These are phyloP conservation scores for Ajuga chamaepitys DNA, from an alignment of 257 asterid genomes.

Conservation along the genomic window DNA sequence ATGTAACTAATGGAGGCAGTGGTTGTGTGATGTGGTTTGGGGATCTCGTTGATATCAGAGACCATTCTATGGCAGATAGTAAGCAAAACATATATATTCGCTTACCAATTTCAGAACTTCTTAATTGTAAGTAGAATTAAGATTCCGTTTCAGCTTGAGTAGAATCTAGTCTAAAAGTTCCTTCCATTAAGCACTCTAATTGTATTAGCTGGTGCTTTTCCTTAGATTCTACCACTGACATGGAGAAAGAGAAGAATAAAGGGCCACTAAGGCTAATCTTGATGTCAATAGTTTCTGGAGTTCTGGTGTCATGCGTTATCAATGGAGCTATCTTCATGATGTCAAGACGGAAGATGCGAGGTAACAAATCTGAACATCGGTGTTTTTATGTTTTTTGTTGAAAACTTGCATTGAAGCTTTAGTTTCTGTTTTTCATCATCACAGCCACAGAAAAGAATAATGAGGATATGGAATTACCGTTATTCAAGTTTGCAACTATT, in stretches of 20 bases:
- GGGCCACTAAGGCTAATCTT: not conserved
- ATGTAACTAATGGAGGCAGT: not conserved
- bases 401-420: not conserved
- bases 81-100: slow-evolving; percentile 7
- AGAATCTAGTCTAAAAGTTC: not conserved
- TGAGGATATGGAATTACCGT: slow-evolving; percentile 28
- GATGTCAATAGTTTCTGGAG: slow-evolving; percentile 1
- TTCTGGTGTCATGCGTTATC: slow-evolving; percentile 5
- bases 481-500: slow-evolving; percentile 18
- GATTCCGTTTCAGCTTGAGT: not conserved
- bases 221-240: not conserved
- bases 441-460: not conserved
- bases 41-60: slow-evolving; percentile 1
- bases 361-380: not conserved
- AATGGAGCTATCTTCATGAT: not conserved
- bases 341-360: slow-evolving; percentile 4
- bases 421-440: not conserved
- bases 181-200: not conserved
- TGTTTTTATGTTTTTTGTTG: not conserved
- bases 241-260: slow-evolving; percentile 4
- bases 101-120: slow-evolving; percentile 5
- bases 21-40: slow-evolving; percentile 1
- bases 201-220: not conserved
- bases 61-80: not conserved
- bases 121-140: not conserved